Percentiles rank a stretch among this genome's conserved stretches.
Conservation (phyloP, 139 green algal species). For the Coelastrella sp. region DNA sequence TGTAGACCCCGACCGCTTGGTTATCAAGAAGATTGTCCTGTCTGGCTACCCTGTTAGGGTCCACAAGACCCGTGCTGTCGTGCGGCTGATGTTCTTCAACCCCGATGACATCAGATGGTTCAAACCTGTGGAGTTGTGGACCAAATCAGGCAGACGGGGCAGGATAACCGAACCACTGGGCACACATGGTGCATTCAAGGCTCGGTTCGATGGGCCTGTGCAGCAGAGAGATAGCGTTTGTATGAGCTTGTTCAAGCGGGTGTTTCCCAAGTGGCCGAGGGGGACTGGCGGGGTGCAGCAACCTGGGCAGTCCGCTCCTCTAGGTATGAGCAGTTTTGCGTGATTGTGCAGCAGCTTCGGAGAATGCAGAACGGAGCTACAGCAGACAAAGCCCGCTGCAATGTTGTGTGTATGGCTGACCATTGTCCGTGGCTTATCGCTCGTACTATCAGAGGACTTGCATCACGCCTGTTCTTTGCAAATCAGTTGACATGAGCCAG, state of each 20-base stretch:
- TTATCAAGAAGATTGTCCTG: slow-evolving; percentile 93
- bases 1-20: slow-evolving; percentile 89
- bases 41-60: slow-evolving; percentile 86
- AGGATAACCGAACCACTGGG: slow-evolving; percentile 96
- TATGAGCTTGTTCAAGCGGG: slow-evolving; percentile 97
- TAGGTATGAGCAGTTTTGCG: slow-evolving; percentile 22
- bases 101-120: slow-evolving; percentile 96
- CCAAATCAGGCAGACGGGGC: slow-evolving; percentile 90
- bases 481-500: no score
- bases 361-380: no score
- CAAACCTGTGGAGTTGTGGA: slow-evolving; percentile 93
- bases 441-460: no score
- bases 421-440: no score
- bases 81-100: slow-evolving; percentile 97
- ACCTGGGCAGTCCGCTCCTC: neutral
- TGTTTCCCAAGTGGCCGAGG: slow-evolving; percentile 92
- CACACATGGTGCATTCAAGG: slow-evolving; percentile 97
- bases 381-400: no score
- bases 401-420: no score
- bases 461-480: no score
- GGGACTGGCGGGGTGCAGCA: neutral
- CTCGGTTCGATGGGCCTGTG: slow-evolving; percentile 92
- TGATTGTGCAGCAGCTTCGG: no score
- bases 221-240: slow-evolving; percentile 95
- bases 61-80: slow-evolving; percentile 92